Evolutionary conservation across 768 basidiomycete genomes (phyloP).

Genomic region (Lyophyllum atratum): DNA sequence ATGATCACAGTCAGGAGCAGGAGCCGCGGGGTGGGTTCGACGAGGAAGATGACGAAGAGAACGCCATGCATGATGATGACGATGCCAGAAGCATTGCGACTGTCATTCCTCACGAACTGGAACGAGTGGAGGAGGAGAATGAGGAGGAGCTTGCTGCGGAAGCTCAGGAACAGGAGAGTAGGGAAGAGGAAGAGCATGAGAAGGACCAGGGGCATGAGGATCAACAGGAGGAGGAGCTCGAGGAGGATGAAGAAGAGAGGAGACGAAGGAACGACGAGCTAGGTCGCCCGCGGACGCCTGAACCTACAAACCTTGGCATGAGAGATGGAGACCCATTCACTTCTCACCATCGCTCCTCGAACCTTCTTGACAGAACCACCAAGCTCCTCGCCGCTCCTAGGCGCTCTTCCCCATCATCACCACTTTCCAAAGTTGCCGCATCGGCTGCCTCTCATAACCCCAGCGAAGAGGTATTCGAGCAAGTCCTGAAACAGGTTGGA

Average conservation of each 20-base stretch:
- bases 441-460: constrained; percentile 32
- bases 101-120: constrained; percentile 66
- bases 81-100: constrained; percentile 76
- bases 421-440: constrained; percentile 22
- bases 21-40: constrained; percentile 32
- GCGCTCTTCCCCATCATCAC: constrained; percentile 26
- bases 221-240: constrained; percentile 45
- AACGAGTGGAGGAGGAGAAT: constrained; percentile 75
- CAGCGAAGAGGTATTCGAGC: constrained; percentile 57
- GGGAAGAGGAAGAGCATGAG: constrained; percentile 20
- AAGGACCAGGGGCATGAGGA: constrained; percentile 15
- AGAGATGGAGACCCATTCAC: constrained; percentile 23
- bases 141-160: constrained; percentile 52
- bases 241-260: constrained; percentile 50
- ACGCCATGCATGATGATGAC: constrained; percentile 58
- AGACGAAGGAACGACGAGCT: constrained; percentile 56
- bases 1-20: constrained; percentile 17
- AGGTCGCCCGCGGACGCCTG: constrained; percentile 79
- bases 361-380: constrained; percentile 15
- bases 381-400: constrained; percentile 8
- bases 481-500: constrained; percentile 75
- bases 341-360: constrained; percentile 16
- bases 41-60: constrained; percentile 32
- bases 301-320: constrained; percentile 56
- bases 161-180: constrained; percentile 22